Conservation (phyloP, 495 filamentous ascomycete species). For the Lentithecium fluviatile region DNA sequence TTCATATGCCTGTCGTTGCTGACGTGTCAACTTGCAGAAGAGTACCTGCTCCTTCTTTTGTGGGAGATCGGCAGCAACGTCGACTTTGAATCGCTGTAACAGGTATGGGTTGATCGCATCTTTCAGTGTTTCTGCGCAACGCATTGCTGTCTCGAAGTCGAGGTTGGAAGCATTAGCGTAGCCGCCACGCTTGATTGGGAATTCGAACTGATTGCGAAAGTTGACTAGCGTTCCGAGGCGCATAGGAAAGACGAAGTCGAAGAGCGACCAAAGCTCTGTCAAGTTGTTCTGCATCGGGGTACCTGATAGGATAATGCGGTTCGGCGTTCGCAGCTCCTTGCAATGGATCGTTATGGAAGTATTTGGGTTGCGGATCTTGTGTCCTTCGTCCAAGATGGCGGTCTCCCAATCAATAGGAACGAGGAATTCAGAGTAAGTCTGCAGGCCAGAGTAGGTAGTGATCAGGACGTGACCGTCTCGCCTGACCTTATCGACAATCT, state of each 20-base stretch:
- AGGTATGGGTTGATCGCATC: constrained; percentile 89
- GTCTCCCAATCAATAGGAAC: constrained; percentile 85
- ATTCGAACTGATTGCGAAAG: constrained; percentile 86
- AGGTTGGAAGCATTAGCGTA: constrained; percentile 92
- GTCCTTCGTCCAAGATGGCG: constrained; percentile 92
- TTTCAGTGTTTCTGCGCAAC: constrained; percentile 86
- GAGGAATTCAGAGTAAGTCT: constrained; percentile 76
- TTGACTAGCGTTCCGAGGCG: constrained; percentile 85
- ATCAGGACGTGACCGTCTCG: constrained; percentile 87
- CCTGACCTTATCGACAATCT: constrained; percentile 78
- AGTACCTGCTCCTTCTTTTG: constrained; percentile 93
- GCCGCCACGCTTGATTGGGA: constrained; percentile 85
- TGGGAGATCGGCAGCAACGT: constrained; percentile 89
- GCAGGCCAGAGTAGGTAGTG: constrained; percentile 90
- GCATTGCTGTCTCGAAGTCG: constrained; percentile 85
- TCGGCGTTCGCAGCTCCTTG: constrained; percentile 83
- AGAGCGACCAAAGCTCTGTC: constrained; percentile 93
- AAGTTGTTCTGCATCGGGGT: constrained; percentile 98
- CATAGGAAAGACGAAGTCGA: constrained; percentile 97
- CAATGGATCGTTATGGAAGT: constrained; percentile 86
- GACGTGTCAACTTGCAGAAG: constrained; percentile 83
- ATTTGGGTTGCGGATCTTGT: constrained; percentile 96
- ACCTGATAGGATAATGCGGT: constrained; percentile 89
- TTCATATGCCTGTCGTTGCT: constrained; percentile 74
- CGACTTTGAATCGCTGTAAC: constrained; percentile 88